Evolutionary conservation across 805 yeast species (phyloP), one percentile per base, ranked within the genome.

Genomic region (Brettanomyces nanus): DNA sequence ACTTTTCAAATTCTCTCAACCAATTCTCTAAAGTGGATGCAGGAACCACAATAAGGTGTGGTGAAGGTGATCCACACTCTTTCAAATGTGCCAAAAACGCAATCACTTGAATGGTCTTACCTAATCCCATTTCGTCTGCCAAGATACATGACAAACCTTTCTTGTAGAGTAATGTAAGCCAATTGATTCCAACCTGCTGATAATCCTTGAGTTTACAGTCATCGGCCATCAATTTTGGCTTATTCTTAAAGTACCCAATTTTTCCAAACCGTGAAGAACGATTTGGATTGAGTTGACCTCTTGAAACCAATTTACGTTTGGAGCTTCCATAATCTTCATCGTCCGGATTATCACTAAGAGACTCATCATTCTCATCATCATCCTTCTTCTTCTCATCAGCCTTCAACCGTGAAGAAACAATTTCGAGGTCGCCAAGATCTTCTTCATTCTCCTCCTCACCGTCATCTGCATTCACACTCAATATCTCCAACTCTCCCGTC

Each of bases 41-140:
- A 1, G 99, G 99, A 20, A 94, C 97, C 25, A 92, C 92, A 25
- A 92, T 83, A 42, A 92, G 65, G 66, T 92, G 97, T 1, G 96
- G 96, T 0, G 95, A 94, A 2, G 58, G 55, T 34, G 66, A 65
- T 5, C 62, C 57, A 21, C 59, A 61, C 48, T 84, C 80, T 53
- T 85, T 85, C 51, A 92, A 68, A 53, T 82, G 79, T 1, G 97
- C 87, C 54, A 92, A 63, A 54, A 92, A 92, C 6, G 97, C 73
- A 61, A 92, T 90, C 23, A 92, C 95, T 62, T 92, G 97, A 56
- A 95, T 83, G 0, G 98, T 92, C 56, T 92, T 92, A 42, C 99
- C 99, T 35, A 92, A 67, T 4, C 95, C 99, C 99, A 92, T 92
- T 58, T 92, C 99, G 63, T 92, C 99, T 0, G 98, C 99, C 35